Evolutionary conservation across 2,329 filamentous ascomycete genomes (phyloP).

Genomic region (Colletotrichum sp.): DNA sequence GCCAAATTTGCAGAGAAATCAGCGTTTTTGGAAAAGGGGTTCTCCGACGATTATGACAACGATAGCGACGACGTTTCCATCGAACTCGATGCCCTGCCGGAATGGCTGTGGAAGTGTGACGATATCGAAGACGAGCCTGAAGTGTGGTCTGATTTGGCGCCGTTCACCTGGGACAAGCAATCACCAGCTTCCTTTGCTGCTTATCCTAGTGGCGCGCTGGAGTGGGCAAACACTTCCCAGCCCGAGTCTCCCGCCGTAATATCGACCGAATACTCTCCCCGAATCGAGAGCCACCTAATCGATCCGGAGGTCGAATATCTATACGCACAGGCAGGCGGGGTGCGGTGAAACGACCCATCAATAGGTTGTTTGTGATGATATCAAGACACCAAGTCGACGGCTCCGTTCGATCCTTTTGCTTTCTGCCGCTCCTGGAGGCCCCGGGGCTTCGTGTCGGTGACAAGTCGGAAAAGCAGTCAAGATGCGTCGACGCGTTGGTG

Average conservation of each 20-base stretch:
- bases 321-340: neutral
- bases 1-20: constrained; percentile 33
- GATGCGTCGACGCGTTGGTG: neutral
- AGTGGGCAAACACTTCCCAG: constrained; percentile 11
- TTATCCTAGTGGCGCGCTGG: neutral
- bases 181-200: neutral
- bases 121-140: neutral
- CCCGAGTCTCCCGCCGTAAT: neutral
- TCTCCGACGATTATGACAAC: neutral
- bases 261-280: neutral
- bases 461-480: neutral
- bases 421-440: neutral
- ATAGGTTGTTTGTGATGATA: neutral
- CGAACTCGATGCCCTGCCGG: constrained; percentile 3
- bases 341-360: neutral
- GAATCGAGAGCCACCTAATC: neutral
- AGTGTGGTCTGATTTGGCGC: constrained; percentile 3
- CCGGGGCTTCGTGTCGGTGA: neutral
- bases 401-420: neutral
- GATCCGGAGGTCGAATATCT: neutral
- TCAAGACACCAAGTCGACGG: neutral
- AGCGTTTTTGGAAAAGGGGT: constrained; percentile 4
- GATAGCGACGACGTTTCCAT: neutral
- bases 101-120: constrained; percentile 20
- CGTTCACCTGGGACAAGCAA: constrained; percentile 1